Base-by-base conservation (phyloP, 1,284 basidiomycete genomes). In the Austroboletus novae-zelandiae region DNA sequence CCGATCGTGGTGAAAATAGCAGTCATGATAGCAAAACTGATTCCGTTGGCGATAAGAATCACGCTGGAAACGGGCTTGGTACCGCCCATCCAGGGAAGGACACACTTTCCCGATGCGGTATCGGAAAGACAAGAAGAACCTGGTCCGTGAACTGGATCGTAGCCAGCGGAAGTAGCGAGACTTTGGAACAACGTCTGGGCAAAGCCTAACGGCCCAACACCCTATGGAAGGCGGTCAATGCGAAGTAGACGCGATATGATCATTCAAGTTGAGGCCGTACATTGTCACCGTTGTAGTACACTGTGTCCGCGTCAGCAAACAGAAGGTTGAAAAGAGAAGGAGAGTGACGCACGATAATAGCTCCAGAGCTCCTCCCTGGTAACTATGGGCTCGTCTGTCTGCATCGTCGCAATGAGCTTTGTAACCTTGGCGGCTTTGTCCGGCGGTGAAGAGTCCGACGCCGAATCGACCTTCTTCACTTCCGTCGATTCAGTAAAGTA, bases 21-120 rank as follows among this genome's bases (percentile, higher is more conserved):
- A 0, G 89, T 88, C 87, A 90, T 89, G 34, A 87, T 79, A 6
- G 86, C 86, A 57, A 91, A 92, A 58, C 84, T 83, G 45, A 86
- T 70, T 6, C 89, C 89, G 51, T 88, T 91, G 1, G 88, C 79
- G 23, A 91, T 73, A 10, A 91, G 72, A 9, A 91, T 83, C 36
- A 91, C 72, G 34, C 89, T 89, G 43, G 84, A 82, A 43, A 92
- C 83, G 4, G 81, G 68, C 64, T 86, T 87, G 1, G 80, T 83
- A 5, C 88, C 85, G 9, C 75, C 72, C 18, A 73, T 79, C 86
- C 86, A 88, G 3, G 87, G 86, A 32, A 90, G 68, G 15, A 90
- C 87, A 57, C 88, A 90, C 61, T 77, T 78, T 0, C 84, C 84
- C 0, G 85, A 87, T 0, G 84, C 67, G 36, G 67, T 73, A 1